Evolutionary conservation across 352 stramenopile genomes (phyloP).

Genomic region (Phytophthora capsici): DNA sequence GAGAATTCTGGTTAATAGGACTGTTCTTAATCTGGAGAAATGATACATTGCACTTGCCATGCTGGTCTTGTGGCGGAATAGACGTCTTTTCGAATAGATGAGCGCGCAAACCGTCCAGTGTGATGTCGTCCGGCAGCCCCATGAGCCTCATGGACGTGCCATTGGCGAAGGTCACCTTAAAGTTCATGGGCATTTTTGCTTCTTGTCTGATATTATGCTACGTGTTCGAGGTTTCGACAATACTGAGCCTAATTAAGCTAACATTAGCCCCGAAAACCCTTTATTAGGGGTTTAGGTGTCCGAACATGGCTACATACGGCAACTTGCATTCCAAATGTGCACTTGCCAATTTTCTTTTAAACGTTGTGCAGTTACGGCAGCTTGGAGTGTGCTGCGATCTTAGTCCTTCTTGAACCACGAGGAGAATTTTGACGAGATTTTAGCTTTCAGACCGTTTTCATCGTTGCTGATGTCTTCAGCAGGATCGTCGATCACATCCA

Average conservation of each 20-base stretch:
- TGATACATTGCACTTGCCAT: conserved; percentile 45
- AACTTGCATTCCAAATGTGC: conserved; percentile 9
- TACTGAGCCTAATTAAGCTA: no score
- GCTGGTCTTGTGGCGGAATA: conserved; percentile 68
- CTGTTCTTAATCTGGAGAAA: conserved; percentile 4
- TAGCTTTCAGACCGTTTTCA: conserved; percentile 48
- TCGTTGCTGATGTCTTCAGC: conserved; percentile 26
- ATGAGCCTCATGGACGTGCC: conserved; percentile 79
- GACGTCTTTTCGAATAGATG: conserved; percentile 64
- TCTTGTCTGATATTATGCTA: neutral
- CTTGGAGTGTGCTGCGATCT: no score
- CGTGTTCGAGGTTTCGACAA: neutral
- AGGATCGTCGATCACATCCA: conserved; percentile 46
- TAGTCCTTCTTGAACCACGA: conserved; percentile 45
- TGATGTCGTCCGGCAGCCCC: conserved; percentile 62
- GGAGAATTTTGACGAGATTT: conserved; percentile 46
- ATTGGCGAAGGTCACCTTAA: conserved; percentile 82
- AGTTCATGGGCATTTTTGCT: conserved; percentile 49
- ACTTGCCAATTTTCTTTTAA: conserved; percentile 2
- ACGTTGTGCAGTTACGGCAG: no score
- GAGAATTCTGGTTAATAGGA: conserved; percentile 1
- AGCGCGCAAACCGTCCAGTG: conserved; percentile 59
- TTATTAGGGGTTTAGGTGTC: no score
- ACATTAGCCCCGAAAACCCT: no score
- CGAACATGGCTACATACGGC: conserved; percentile 10